phyloP scores from a whole-genome alignment of 129 eudicot genomes.

The Deinandra increscens region DNA sequence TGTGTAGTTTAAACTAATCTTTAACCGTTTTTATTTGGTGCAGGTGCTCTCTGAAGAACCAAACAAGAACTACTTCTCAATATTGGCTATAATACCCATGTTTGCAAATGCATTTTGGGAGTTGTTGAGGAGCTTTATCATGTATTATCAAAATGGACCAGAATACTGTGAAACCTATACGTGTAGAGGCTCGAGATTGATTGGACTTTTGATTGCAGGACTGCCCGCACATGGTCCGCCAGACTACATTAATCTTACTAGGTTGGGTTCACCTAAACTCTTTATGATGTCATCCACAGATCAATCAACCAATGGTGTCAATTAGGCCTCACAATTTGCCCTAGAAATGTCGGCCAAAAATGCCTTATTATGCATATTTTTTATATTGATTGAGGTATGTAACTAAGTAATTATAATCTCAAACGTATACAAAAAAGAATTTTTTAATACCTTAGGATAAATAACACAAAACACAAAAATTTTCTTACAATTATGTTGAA shows the following conservation, averaged over 20 bases:
- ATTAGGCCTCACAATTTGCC: neutral
- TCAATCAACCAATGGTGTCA: constrained; percentile 3
- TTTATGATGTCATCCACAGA: neutral
- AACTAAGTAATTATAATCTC: too few species aligned
- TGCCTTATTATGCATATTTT: neutral
- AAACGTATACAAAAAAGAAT: too few species aligned
- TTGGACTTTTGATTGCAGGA: constrained; percentile 48
- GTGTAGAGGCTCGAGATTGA: constrained; percentile 32
- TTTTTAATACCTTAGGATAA: too few species aligned
- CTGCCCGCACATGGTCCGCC: constrained; percentile 47
- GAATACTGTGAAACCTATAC: constrained; percentile 49
- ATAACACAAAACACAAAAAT: too few species aligned
- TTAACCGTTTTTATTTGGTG: neutral
- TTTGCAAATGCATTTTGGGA: constrained; percentile 56
- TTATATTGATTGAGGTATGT: too few species aligned
- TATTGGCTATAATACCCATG: constrained; percentile 35
- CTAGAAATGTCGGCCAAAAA: neutral
- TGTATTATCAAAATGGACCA: constrained; percentile 41
- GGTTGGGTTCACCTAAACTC: constrained; percentile 38
- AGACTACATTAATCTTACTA: constrained; percentile 57
- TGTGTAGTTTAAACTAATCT: neutral
- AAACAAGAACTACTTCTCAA: constrained; percentile 57
- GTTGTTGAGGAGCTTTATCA: constrained; percentile 57
- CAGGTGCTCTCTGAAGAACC: constrained; percentile 66
- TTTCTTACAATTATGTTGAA: too few species aligned